phyloP scores from a whole-genome alignment of 164 flowering plant species.

The Kingdonia uniflora region DNA sequence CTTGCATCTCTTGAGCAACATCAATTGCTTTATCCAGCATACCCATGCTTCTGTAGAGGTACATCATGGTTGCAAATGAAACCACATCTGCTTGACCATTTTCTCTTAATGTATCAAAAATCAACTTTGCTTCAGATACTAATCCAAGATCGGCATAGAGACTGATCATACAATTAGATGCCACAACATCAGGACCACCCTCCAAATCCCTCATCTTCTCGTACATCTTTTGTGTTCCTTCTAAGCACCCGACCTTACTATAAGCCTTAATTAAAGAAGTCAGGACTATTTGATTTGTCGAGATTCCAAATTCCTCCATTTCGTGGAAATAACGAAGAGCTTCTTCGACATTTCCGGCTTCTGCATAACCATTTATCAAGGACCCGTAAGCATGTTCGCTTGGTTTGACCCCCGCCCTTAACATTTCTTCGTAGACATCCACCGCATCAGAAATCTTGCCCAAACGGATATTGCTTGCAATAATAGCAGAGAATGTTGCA shows the following conservation, averaged over 20 bases:
- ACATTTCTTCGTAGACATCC: slow-evolving; percentile 51
- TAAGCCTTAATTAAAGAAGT: slow-evolving; percentile 85
- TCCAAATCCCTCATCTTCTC: slow-evolving; percentile 41
- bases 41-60: slow-evolving; percentile 67
- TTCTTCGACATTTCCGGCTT: slow-evolving; percentile 58
- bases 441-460: slow-evolving; percentile 57
- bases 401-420: slow-evolving; percentile 44
- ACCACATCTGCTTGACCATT: slow-evolving; percentile 56
- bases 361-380: slow-evolving; percentile 77
- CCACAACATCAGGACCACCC: slow-evolving; percentile 66
- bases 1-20: slow-evolving; percentile 72
- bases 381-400: slow-evolving; percentile 81
- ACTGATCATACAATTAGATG: slow-evolving; percentile 73
- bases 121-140: slow-evolving; percentile 54
- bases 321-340: slow-evolving; percentile 48
- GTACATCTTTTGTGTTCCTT: slow-evolving; percentile 53
- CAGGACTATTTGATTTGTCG: slow-evolving; percentile 54
- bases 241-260: slow-evolving; percentile 51
- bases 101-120: slow-evolving; percentile 44
- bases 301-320: slow-evolving; percentile 59
- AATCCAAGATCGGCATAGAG: slow-evolving; percentile 74
- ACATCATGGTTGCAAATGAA: slow-evolving; percentile 76
- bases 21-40: slow-evolving; percentile 72
- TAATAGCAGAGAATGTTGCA: slow-evolving; percentile 61
- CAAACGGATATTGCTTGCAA: slow-evolving; percentile 51